Evolutionary conservation across 2,329 filamentous ascomycete genomes (phyloP).

Genomic region (Colletotrichum nymphaeae): DNA sequence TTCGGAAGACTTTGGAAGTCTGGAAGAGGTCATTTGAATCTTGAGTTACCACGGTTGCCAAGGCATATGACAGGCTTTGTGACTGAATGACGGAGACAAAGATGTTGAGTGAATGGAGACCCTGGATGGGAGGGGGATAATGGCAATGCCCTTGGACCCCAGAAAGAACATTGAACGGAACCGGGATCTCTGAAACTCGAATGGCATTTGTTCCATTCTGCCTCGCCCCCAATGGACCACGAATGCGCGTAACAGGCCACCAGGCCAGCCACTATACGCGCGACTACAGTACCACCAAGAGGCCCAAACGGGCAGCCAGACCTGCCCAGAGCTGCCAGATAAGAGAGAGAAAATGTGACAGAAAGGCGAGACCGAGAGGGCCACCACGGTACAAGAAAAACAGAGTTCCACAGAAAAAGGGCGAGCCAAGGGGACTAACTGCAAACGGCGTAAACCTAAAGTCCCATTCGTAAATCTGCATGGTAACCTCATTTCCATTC

Average conservation of each 20-base stretch:
- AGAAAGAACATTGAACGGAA: neutral
- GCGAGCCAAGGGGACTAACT: constrained; percentile 2
- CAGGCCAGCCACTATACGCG: neutral
- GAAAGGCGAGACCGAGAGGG: neutral
- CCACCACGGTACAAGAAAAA: neutral
- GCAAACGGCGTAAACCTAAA: constrained; percentile 18
- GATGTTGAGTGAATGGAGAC: neutral
- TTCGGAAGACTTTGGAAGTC: neutral
- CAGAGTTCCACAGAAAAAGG: neutral
- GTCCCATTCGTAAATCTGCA: neutral
- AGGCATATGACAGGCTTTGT: neutral
- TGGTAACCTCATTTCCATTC: neutral
- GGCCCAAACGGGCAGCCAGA: neutral
- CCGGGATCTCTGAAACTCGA: neutral
- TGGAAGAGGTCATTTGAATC: neutral
- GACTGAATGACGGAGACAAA: neutral
- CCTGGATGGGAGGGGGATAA: neutral
- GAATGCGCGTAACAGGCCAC: neutral
- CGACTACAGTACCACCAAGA: neutral
- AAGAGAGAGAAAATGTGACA: neutral
- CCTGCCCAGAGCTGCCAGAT: too few species aligned
- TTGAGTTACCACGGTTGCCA: neutral
- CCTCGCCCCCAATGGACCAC: neutral
- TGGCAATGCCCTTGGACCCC: neutral
- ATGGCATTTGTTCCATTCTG: neutral